These are phyloP conservation scores for Calycina herbarum DNA, from an alignment of 2,329 filamentous ascomycete species.

Conservation along the genomic window DNA sequence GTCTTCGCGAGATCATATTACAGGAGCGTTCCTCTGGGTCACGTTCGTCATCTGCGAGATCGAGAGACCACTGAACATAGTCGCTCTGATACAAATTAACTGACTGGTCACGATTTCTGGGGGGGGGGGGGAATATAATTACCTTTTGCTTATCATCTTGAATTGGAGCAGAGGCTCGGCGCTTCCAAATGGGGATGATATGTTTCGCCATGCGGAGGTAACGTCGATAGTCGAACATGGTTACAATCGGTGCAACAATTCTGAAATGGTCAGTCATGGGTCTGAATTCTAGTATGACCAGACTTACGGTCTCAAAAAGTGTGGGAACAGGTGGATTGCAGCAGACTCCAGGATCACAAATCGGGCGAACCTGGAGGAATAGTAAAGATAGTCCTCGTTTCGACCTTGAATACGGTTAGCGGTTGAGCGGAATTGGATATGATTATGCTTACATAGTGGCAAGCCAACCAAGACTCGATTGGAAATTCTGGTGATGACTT, in stretches of 20 bases:
- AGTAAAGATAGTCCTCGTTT: conserved; percentile 40
- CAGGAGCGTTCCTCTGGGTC: conserved; percentile 40
- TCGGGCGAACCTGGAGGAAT: conserved; percentile 36
- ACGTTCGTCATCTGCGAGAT: conserved; percentile 40
- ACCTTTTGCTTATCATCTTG: conserved; percentile 30
- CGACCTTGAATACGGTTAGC: conserved; percentile 23
- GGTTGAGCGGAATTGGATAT: not conserved
- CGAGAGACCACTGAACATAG: conserved; percentile 44
- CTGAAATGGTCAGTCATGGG: conserved; percentile 24
- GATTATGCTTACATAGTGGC: conserved; percentile 33
- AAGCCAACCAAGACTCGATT: conserved; percentile 37
- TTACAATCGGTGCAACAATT: conserved; percentile 24
- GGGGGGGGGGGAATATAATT: conserved; percentile 14
- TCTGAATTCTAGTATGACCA: conserved; percentile 12
- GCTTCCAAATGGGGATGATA: conserved; percentile 39
- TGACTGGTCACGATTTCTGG: conserved; percentile 8
- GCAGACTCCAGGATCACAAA: conserved; percentile 39
- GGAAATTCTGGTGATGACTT: conserved; percentile 33
- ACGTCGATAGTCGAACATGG: conserved; percentile 25
- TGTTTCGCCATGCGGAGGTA: conserved; percentile 35
- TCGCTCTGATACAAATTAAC: conserved; percentile 36
- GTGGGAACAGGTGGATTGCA: conserved; percentile 36
- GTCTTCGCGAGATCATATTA: conserved; percentile 35
- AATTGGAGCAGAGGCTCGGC: conserved; percentile 32
- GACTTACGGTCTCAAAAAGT: conserved; percentile 37